Percentiles rank a stretch among this genome's conserved stretches.
phyloP scores from a whole-genome alignment of 73 alveolate genomes.

The Blepharisma japonicum region DNA sequence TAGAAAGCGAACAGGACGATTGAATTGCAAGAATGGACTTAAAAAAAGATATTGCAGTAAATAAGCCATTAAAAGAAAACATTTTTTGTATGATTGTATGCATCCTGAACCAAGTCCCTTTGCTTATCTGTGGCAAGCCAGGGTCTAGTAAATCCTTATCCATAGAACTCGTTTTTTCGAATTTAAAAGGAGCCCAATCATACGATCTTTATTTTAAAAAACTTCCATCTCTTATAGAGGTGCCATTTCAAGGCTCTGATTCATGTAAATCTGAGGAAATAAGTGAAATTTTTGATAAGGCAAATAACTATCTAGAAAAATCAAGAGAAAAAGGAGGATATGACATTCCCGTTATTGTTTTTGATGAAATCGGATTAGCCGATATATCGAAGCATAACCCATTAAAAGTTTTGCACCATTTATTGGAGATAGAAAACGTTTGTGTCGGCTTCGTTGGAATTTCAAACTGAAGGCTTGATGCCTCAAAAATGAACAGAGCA shows the following conservation, averaged over 20 bases:
- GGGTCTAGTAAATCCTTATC: constrained; percentile 73
- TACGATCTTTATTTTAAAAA: not conserved
- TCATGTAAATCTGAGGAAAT: constrained; percentile 11
- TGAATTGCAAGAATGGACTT: constrained; percentile 41
- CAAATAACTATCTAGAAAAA: not conserved
- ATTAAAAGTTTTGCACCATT: constrained; percentile 54
- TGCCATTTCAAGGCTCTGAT: constrained; percentile 14
- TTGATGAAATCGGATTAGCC: constrained; percentile 72
- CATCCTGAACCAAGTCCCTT: constrained; percentile 57
- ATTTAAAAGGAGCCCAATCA: not conserved
- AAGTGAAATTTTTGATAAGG: not conserved
- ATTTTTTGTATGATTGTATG: constrained; percentile 60
- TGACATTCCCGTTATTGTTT: constrained; percentile 46
- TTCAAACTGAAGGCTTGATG: constrained; percentile 66
- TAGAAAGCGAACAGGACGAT: constrained; percentile 34
- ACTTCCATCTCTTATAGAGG: not conserved
- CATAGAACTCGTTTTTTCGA: constrained; percentile 43
- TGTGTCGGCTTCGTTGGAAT: constrained; percentile 60
- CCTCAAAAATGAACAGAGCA: constrained; percentile 66
- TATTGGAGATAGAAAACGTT: constrained; percentile 47
- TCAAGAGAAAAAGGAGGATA: not conserved
- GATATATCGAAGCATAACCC: constrained; percentile 64
- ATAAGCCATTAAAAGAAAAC: constrained; percentile 55
- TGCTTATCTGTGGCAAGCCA: constrained; percentile 68
- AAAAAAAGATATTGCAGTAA: constrained; percentile 54